These are phyloP conservation scores for Populus tremula DNA, from an alignment of 345 rosid species.

Conservation along the genomic window DNA sequence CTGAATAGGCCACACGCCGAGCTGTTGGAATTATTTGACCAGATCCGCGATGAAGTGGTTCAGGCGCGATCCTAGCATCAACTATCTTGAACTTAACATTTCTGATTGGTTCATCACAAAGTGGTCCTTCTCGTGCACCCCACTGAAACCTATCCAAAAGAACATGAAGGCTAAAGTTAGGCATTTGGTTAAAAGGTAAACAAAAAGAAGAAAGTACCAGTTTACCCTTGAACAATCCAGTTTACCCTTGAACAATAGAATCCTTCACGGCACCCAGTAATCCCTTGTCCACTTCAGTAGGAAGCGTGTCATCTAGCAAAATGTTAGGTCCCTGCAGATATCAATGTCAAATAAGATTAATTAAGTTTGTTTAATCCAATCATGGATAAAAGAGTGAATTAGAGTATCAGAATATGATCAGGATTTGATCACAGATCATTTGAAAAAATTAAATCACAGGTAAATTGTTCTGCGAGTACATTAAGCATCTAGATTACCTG, in stretches of 20 bases:
- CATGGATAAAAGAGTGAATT: neutral
- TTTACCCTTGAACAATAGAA: slow-evolving; percentile 94
- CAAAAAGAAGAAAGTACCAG: neutral
- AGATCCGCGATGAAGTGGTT: slow-evolving; percentile 89
- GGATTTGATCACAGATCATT: neutral
- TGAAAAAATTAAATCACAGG: neutral
- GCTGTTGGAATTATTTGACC: slow-evolving; percentile 99
- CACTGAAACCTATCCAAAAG: slow-evolving; percentile 73
- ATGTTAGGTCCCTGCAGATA: slow-evolving; percentile 80
- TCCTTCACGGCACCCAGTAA: slow-evolving; percentile 81
- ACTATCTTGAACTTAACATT: slow-evolving; percentile 95
- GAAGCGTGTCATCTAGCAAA: slow-evolving; percentile 87
- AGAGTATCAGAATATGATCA: neutral
- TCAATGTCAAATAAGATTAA: neutral
- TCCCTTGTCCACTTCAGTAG: slow-evolving; percentile 89
- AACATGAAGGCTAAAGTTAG: slow-evolving; percentile 6
- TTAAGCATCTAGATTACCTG: slow-evolving; percentile 48
- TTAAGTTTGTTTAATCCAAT: neutral
- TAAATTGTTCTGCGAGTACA: neutral
- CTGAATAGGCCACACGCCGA: slow-evolving; percentile 87
- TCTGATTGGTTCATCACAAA: slow-evolving; percentile 97
- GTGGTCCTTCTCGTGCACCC: slow-evolving; percentile 99
- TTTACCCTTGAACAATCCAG: neutral
- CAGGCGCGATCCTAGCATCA: slow-evolving; percentile 90
- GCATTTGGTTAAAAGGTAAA: slow-evolving; percentile 1